Conservation (phyloP, 768 basidiomycete species). For the Podaxis sp. region DNA sequence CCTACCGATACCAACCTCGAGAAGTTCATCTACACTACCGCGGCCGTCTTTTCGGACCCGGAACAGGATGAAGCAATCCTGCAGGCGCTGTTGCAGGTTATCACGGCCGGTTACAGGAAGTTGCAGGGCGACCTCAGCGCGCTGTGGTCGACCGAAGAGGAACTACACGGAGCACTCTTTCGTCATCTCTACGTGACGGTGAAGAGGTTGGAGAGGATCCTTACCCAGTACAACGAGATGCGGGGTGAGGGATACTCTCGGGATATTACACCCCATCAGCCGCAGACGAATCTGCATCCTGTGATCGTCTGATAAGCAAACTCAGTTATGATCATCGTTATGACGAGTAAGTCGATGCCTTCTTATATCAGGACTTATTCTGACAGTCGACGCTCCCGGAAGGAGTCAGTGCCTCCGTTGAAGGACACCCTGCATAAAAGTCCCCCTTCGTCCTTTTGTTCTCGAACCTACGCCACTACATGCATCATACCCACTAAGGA, state of each 20-base stretch:
- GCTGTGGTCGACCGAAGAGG: slow-evolving; percentile 5
- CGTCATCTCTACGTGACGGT: slow-evolving; percentile 15
- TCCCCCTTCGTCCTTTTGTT: neutral
- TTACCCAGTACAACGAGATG: slow-evolving; percentile 12
- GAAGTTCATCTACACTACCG: slow-evolving; percentile 15
- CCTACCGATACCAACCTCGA: slow-evolving; percentile 7
- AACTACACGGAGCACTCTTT: slow-evolving; percentile 11
- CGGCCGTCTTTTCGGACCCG: slow-evolving; percentile 15
- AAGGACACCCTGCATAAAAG: neutral
- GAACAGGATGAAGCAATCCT: slow-evolving; percentile 11
- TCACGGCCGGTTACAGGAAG: slow-evolving; percentile 12
- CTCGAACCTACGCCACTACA: neutral
- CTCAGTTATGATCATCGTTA: neutral
- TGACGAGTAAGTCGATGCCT: neutral
- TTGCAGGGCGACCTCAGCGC: slow-evolving; percentile 4
- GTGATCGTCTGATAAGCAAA: slow-evolving; percentile 8
- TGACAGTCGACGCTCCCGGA: neutral
- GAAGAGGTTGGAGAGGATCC: slow-evolving; percentile 12
- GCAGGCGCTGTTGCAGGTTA: slow-evolving; percentile 3
- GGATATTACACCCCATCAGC: slow-evolving; percentile 5
- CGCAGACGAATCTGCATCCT: slow-evolving; percentile 5
- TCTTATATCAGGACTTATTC: neutral
- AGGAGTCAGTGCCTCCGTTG: neutral
- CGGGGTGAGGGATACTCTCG: slow-evolving; percentile 9
- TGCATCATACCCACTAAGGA: too few species aligned